These are phyloP conservation scores for Alternaria sp. DNA, from an alignment of 2,329 filamentous ascomycete species.

Conservation along the genomic window DNA sequence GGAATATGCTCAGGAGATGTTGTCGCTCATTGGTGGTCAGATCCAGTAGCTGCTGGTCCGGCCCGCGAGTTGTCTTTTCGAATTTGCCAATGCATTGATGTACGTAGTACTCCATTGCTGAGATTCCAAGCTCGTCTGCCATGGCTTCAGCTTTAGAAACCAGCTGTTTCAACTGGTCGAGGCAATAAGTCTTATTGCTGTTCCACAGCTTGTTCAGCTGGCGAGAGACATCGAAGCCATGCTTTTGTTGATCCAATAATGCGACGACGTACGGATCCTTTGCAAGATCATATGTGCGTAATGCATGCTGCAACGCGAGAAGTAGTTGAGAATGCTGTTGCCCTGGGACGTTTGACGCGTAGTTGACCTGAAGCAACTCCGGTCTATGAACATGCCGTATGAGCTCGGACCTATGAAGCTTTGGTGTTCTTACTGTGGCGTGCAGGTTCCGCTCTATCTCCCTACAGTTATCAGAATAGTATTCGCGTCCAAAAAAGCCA, in stretches of 20 bases:
- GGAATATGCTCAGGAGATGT: constrained; percentile 39
- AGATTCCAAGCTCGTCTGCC: constrained; percentile 47
- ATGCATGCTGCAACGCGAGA: constrained; percentile 22
- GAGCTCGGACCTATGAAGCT: constrained; percentile 71
- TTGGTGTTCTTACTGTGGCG: constrained; percentile 72
- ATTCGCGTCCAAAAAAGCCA: background rate
- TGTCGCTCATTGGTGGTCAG: constrained; percentile 42
- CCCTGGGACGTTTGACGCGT: constrained; percentile 23
- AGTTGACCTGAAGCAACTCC: constrained; percentile 53
- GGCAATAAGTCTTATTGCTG: constrained; percentile 49
- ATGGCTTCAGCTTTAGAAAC: constrained; percentile 42
- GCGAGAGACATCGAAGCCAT: constrained; percentile 29
- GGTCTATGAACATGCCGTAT: constrained; percentile 73
- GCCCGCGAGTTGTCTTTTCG: constrained; percentile 12
- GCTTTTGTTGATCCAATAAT: constrained; percentile 30
- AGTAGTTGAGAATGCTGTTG: constrained; percentile 17
- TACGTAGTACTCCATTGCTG: constrained; percentile 50
- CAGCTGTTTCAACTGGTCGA: constrained; percentile 47
- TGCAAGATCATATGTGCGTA: constrained; percentile 40
- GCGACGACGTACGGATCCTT: constrained; percentile 51
- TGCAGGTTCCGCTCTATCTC: constrained; percentile 73
- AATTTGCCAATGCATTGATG: constrained; percentile 44
- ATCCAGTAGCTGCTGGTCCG: constrained; percentile 38
- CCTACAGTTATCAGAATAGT: constrained; percentile 37
- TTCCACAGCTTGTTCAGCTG: constrained; percentile 34